A percentile compares a stretch with the other conserved stretches of the same genome.
phyloP scores from a whole-genome alignment of 495 filamentous ascomycete genomes.

The Copromyces sp. region DNA sequence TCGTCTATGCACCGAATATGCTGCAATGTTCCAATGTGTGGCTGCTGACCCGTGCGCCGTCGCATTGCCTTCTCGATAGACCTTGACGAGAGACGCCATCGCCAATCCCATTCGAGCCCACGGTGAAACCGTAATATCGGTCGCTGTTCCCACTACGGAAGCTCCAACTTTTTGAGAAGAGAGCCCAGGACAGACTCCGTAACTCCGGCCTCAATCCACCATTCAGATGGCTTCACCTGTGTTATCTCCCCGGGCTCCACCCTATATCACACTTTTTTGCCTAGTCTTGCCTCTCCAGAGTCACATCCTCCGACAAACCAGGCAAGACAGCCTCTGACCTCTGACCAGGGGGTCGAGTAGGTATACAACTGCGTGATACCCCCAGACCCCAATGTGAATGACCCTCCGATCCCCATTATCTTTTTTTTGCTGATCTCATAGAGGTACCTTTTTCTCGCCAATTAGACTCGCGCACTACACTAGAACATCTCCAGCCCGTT shows the following conservation, averaged over 20 bases:
- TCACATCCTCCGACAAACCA: neutral
- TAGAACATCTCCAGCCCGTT: neutral
- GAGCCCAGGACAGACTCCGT: neutral
- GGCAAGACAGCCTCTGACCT: neutral
- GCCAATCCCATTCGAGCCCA: neutral
- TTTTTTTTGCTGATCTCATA: neutral
- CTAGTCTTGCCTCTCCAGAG: neutral
- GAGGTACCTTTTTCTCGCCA: neutral
- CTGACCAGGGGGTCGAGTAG: too few relatives aligned
- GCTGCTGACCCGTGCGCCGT: neutral
- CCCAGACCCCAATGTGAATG: neutral
- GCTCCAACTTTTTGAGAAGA: neutral
- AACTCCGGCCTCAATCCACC: neutral
- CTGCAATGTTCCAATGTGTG: neutral
- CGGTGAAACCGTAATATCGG: neutral
- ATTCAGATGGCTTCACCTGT: neutral
- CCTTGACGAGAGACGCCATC: neutral
- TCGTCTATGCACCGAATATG: neutral
- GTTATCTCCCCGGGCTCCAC: neutral
- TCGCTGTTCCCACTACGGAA: neutral
- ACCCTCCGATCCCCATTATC: neutral
- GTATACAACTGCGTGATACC: neutral
- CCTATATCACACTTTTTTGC: neutral
- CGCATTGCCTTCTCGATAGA: neutral
- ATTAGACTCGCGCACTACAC: too few relatives aligned